Base-by-base conservation (phyloP, 2,329 filamentous ascomycete species). In the Phaeoacremonium minimum region DNA sequence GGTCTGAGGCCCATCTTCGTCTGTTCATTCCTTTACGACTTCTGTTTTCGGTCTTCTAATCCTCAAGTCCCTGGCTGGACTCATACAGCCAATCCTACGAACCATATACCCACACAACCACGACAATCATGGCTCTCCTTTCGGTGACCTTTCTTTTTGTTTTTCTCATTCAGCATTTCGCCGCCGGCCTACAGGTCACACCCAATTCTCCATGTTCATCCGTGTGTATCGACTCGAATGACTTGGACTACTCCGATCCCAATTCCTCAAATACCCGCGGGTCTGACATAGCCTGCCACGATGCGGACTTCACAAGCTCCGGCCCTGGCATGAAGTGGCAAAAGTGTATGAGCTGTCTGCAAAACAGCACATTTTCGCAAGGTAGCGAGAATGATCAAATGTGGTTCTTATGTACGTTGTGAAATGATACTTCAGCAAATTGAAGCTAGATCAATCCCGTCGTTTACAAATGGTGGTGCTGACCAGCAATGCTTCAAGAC, bases 381-480 rank as follows among this genome's bases (percentile, higher is more conserved):
- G 70, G 64, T 2, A 38, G 40, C 6, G 72, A 77, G 53, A 76
- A 55, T 37, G 74, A 78, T 43, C 70, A 73, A 42, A 59, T 62
- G 32, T 77, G 73, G 73, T 77, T 77, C 42, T 46, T 77, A 30
- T 75, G 73, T 77, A 63, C 57, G 73, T 57, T 9, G 17, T 16
- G 13, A n/a, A n/a, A n/a, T n/a, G n/a, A n/a, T n/a, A n/a, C n/a
- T n/a, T n/a, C n/a, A n/a, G n/a, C n/a, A n/a, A n/a, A n/a, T n/a
- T n/a, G n/a, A n/a, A n/a, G n/a, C n/a, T n/a, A n/a, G n/a, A n/a
- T n/a, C n/a, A n/a, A n/a, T n/a, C n/a, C n/a, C n/a, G n/a, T n/a
- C n/a, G n/a, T n/a, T n/a, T n/a, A n/a, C n/a, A n/a, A n/a, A n/a
- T n/a, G n/a, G n/a, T n/a, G n/a, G 22, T 26, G 9, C 22, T 26